Percentiles rank a stretch among this genome's conserved stretches.
Evolutionary conservation across 441 rosid species (phyloP).

Genomic region (Corymbia citriodora): DNA sequence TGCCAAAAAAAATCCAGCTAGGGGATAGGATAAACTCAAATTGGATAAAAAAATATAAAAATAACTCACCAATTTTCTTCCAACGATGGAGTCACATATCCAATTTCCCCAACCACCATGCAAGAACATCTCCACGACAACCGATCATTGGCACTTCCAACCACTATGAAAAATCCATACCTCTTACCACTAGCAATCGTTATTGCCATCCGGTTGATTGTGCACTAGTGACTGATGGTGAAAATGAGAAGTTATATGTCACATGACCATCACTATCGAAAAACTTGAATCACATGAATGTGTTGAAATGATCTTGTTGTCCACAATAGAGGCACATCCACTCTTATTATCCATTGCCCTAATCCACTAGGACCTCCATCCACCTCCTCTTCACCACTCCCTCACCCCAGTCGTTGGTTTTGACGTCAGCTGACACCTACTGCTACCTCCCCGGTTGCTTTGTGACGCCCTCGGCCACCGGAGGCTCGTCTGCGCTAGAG

Average conservation of each 20-base stretch:
- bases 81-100: not conserved
- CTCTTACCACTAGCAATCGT: accelerated
- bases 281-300: not conserved
- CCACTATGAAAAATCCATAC: accelerated
- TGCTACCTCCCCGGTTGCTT: not conserved
- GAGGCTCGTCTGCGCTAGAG: not conserved
- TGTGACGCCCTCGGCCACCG: not conserved
- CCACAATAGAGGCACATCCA: accelerated
- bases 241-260: not conserved
- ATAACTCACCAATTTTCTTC: too few species aligned
- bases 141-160: not conserved
- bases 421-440: not conserved
- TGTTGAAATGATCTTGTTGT: not conserved
- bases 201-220: not conserved
- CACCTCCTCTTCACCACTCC: not conserved
- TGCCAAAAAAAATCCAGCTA: not conserved
- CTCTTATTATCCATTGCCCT: not conserved
- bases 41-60: too few species aligned
- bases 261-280: not conserved
- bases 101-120: accelerated
- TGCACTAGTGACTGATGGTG: not conserved
- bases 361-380: not conserved
- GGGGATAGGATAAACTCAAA: not conserved
- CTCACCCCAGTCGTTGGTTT: not conserved
- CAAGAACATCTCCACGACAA: not conserved